phyloP scores from a whole-genome alignment of 2,329 filamentous ascomycete species.

The Verruconis gallopava region DNA sequence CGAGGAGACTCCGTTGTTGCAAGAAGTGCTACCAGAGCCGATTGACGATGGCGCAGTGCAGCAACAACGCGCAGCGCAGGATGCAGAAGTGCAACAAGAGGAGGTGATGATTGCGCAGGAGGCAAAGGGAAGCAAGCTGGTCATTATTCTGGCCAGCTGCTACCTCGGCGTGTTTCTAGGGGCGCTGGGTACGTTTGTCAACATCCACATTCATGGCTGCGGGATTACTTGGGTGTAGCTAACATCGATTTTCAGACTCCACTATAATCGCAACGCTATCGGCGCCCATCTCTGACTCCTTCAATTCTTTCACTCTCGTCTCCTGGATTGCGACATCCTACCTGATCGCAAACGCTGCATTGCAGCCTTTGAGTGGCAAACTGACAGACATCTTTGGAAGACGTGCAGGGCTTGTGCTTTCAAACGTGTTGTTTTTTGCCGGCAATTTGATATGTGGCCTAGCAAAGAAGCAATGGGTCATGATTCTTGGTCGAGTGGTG shows the following conservation, averaged over 20 bases:
- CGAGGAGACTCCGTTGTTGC: conserved; percentile 4
- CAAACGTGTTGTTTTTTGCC: conserved; percentile 50
- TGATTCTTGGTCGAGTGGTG: conserved; percentile 52
- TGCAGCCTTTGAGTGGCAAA: conserved; percentile 62
- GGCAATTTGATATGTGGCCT: conserved; percentile 53
- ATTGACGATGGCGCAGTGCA: conserved; percentile 6
- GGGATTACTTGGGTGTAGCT: too few relatives aligned
- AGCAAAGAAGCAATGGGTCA: conserved; percentile 48
- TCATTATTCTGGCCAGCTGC: conserved; percentile 36
- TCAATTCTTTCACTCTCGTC: conserved; percentile 65
- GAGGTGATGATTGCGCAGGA: conserved; percentile 21
- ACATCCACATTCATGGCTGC: not conserved
- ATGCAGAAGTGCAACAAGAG: not conserved
- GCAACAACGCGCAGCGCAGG: conserved; percentile 5
- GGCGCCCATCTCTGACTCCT: conserved; percentile 70
- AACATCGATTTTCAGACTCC: conserved; percentile 38
- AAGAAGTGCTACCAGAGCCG: conserved; percentile 6
- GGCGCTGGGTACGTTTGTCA: conserved; percentile 31
- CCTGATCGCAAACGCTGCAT: conserved; percentile 61
- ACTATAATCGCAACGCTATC: conserved; percentile 80
- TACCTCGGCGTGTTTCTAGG: conserved; percentile 45
- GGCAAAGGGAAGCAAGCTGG: conserved; percentile 31
- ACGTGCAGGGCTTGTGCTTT: conserved; percentile 51
- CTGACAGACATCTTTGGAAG: conserved; percentile 69
- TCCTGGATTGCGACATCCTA: conserved; percentile 64